These are phyloP conservation scores for Dendrocalamus sinicus DNA, from an alignment of 176 grass and related monocot genomes.

Conservation along the genomic window DNA sequence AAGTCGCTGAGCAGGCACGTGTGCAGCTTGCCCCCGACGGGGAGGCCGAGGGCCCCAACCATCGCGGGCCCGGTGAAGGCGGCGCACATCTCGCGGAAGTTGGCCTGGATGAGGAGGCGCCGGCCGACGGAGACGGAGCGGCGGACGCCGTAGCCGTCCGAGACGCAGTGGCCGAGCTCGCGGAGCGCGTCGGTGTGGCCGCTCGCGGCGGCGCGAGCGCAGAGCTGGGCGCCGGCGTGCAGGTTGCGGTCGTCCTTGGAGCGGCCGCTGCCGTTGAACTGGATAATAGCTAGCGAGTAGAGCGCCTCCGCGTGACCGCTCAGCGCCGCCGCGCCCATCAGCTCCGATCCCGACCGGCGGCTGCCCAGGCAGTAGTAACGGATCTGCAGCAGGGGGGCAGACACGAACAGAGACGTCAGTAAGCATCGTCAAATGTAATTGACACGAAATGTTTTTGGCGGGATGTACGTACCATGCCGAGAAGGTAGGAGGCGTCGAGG, in stretches of 20 bases:
- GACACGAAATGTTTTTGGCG: neutral
- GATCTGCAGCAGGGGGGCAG: conserved; percentile 38
- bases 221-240: conserved; percentile 58
- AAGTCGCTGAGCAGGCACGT: conserved; percentile 53
- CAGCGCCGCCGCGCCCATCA: conserved; percentile 70
- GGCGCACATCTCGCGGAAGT: conserved; percentile 50
- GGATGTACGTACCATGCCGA: conserved; percentile 63
- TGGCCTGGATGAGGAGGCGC: conserved; percentile 66
- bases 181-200: conserved; percentile 75
- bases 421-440: neutral
- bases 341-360: conserved; percentile 51
- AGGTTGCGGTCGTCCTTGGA: conserved; percentile 60
- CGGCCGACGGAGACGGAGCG: conserved; percentile 52
- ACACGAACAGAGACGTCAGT: neutral
- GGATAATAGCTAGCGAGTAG: conserved; percentile 73
- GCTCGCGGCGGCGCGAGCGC: conserved; percentile 62
- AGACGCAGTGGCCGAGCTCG: conserved; percentile 79
- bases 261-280: conserved; percentile 72
- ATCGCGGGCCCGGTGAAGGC: conserved; percentile 9
- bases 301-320: conserved; percentile 67
- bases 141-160: conserved; percentile 69
- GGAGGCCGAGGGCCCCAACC: neutral
- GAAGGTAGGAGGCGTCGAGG: conserved; percentile 71
- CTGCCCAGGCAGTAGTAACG: conserved; percentile 71
- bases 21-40: neutral